A percentile compares a stretch with the other conserved stretches of the same genome.
Conservation (phyloP, 2,329 filamentous ascomycete species). For the Massarina eburnea region DNA sequence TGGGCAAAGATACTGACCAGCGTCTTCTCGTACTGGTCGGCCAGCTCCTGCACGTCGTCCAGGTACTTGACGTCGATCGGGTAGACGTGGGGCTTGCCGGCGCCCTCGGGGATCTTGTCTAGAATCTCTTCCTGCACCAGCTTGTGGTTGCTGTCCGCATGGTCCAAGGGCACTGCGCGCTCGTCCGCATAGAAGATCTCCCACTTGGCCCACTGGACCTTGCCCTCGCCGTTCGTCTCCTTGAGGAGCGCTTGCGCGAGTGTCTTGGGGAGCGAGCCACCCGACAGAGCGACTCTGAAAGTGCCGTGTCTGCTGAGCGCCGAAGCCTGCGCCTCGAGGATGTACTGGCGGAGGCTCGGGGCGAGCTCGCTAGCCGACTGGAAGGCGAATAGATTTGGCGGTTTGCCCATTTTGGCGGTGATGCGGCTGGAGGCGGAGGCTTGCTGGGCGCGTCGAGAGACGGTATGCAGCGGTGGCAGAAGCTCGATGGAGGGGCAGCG, state of each 20-base stretch:
- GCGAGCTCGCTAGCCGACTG: slow-evolving; percentile 70
- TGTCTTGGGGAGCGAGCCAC: slow-evolving; percentile 86
- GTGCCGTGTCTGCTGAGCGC: slow-evolving; percentile 76
- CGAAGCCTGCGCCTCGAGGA: slow-evolving; percentile 78
- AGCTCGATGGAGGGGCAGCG: background rate
- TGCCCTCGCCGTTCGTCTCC: slow-evolving; percentile 58
- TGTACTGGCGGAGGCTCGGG: slow-evolving; percentile 74
- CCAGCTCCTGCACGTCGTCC: slow-evolving; percentile 84
- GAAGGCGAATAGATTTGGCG: slow-evolving; percentile 76
- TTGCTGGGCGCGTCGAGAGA: slow-evolving; percentile 17
- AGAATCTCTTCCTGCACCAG: slow-evolving; percentile 85
- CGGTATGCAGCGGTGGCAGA: background rate
- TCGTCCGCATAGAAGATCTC: slow-evolving; percentile 99
- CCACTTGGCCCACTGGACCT: slow-evolving; percentile 81
- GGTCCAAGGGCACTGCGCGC: slow-evolving; percentile 86
- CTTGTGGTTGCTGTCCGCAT: slow-evolving; percentile 91
- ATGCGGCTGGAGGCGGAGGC: slow-evolving; percentile 9
- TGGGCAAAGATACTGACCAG: slow-evolving; percentile 85
- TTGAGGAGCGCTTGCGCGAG: slow-evolving; percentile 81
- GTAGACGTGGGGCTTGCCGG: slow-evolving; percentile 71
- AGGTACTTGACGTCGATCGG: slow-evolving; percentile 71
- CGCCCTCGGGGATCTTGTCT: slow-evolving; percentile 75
- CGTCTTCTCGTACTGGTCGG: slow-evolving; percentile 88
- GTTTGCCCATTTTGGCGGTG: slow-evolving; percentile 40
- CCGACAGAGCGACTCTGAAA: slow-evolving; percentile 92